phyloP scores from a whole-genome alignment of 2,329 filamentous ascomycete genomes.

The Zymoseptoria crescenta region DNA sequence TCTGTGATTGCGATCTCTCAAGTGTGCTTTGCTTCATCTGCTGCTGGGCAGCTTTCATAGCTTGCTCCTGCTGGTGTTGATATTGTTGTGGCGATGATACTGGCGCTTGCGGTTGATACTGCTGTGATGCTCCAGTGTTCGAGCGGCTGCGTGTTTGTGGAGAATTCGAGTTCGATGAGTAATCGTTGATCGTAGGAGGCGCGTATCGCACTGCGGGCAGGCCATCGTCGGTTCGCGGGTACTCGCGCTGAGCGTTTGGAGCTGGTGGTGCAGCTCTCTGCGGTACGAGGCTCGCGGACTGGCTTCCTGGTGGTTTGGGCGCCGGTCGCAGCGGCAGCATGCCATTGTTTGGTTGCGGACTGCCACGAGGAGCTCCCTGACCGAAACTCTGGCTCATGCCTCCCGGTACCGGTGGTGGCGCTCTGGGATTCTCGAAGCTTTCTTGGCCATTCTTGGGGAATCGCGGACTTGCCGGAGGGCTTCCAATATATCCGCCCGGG shows the following conservation, averaged over 20 bases:
- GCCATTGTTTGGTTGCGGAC: slow-evolving; percentile 40
- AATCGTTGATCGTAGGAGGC: slow-evolving; percentile 34
- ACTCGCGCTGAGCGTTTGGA: slow-evolving; percentile 38
- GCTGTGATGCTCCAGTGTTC: slow-evolving; percentile 38
- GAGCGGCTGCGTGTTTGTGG: slow-evolving; percentile 35
- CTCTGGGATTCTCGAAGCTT: slow-evolving; percentile 94
- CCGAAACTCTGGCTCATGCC: slow-evolving; percentile 33
- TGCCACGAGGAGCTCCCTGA: slow-evolving; percentile 26
- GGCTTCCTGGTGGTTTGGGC: slow-evolving; percentile 67
- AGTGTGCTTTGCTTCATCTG: slow-evolving; percentile 60
- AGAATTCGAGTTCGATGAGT: slow-evolving; percentile 25
- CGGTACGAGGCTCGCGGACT: slow-evolving; percentile 40
- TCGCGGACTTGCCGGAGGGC: slow-evolving; percentile 73
- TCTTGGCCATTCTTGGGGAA: slow-evolving; percentile 85
- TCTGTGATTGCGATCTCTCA: slow-evolving; percentile 55
- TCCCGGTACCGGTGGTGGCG: slow-evolving; percentile 78
- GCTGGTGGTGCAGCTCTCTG: slow-evolving; percentile 32
- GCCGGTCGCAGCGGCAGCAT: slow-evolving; percentile 72
- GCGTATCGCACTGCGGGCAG: slow-evolving; percentile 37
- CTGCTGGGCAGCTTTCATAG: slow-evolving; percentile 71
- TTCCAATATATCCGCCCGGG: slow-evolving; percentile 54
- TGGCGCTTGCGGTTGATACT: slow-evolving; percentile 42
- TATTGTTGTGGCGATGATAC: slow-evolving; percentile 39
- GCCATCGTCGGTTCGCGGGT: slow-evolving; percentile 29
- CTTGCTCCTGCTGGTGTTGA: slow-evolving; percentile 75